These are phyloP conservation scores for Pelagophyceae sp. DNA, from an alignment of 352 stramenopile species.

Conservation along the genomic window DNA sequence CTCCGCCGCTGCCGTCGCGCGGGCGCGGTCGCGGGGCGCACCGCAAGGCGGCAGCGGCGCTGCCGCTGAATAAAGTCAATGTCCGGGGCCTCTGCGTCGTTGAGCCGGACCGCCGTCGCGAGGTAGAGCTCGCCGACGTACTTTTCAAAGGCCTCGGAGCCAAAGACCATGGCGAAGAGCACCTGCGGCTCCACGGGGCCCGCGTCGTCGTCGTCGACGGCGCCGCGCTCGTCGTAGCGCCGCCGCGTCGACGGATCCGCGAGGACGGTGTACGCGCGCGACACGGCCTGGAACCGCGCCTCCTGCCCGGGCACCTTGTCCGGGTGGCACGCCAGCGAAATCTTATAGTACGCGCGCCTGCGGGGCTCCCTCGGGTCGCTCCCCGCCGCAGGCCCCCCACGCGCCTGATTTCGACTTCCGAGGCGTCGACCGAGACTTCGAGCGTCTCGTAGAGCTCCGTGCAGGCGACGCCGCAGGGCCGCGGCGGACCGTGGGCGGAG, in stretches of 20 bases:
- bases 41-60: slow-evolving; percentile 31
- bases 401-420: slow-evolving; percentile 54
- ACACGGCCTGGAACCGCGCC: slow-evolving; percentile 59
- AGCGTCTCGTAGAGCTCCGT: slow-evolving; percentile 49
- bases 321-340: slow-evolving; percentile 83
- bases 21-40: slow-evolving; percentile 33
- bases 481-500: no score
- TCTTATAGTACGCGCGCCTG: slow-evolving; percentile 71
- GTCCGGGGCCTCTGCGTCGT: slow-evolving; percentile 35
- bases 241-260: slow-evolving; percentile 44
- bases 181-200: slow-evolving; percentile 47
- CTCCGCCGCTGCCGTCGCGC: no score
- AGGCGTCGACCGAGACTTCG: slow-evolving; percentile 46
- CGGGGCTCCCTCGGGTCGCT: no score
- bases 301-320: slow-evolving; percentile 65
- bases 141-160: slow-evolving; percentile 59
- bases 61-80: slow-evolving; percentile 32
- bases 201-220: slow-evolving; percentile 31
- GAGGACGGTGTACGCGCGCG: slow-evolving; percentile 63
- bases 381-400: no score
- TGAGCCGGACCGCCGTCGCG: slow-evolving; percentile 45
- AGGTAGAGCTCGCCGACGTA: slow-evolving; percentile 56
- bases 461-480: slow-evolving; percentile 47
- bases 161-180: slow-evolving; percentile 68
- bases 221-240: slow-evolving; percentile 44